These are phyloP conservation scores for Blastomyces silverae DNA, from an alignment of 2,329 filamentous ascomycete species.

Conservation along the genomic window DNA sequence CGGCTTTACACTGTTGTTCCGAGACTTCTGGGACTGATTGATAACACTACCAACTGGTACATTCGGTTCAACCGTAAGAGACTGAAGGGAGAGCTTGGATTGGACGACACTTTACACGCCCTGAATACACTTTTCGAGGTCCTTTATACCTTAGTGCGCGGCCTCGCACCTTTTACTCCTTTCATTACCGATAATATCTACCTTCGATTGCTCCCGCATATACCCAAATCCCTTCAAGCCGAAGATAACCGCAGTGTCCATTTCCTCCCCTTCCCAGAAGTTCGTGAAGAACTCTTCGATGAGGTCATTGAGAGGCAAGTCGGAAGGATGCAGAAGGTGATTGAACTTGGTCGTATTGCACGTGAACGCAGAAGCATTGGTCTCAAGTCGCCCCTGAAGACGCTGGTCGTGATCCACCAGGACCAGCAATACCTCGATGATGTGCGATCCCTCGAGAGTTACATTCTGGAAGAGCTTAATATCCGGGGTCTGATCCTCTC, in stretches of 20 bases:
- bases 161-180: slow-evolving; percentile 87
- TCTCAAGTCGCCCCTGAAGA: slow-evolving; percentile 85
- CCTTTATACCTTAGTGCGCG: slow-evolving; percentile 78
- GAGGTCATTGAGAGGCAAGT: slow-evolving; percentile 78
- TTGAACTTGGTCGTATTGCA: slow-evolving; percentile 79
- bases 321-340: slow-evolving; percentile 87
- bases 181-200: slow-evolving; percentile 97
- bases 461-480: slow-evolving; percentile 88
- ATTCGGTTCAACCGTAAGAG: slow-evolving; percentile 89
- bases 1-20: slow-evolving; percentile 88
- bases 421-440: slow-evolving; percentile 79
- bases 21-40: slow-evolving; percentile 71
- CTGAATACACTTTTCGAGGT: slow-evolving; percentile 93
- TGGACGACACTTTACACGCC: slow-evolving; percentile 80
- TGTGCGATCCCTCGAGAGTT: slow-evolving; percentile 74
- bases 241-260: slow-evolving; percentile 81
- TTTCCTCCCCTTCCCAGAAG: slow-evolving; percentile 84
- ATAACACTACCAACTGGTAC: slow-evolving; percentile 98
- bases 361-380: slow-evolving; percentile 78
- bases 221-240: slow-evolving; percentile 62
- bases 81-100: slow-evolving; percentile 80
- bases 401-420: slow-evolving; percentile 78
- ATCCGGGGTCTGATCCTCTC: slow-evolving; percentile 77
- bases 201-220: slow-evolving; percentile 69
- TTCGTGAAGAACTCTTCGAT: slow-evolving; percentile 82